phyloP scores from a whole-genome alignment of 2,329 filamentous ascomycete species.

The Hymenoscyphus linearis region DNA sequence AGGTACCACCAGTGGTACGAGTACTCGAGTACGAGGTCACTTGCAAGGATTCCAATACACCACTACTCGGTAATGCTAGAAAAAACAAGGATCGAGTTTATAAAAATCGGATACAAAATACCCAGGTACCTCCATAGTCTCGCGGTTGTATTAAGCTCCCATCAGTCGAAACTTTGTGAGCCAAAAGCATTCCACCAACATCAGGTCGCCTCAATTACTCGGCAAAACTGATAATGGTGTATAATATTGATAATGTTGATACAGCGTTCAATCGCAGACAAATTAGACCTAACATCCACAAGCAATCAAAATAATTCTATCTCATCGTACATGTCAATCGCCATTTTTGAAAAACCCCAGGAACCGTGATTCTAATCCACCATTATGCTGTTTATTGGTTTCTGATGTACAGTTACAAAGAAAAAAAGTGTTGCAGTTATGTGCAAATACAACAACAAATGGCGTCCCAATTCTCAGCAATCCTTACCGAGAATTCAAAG shows the following conservation, averaged over 20 bases:
- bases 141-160: too few relatives aligned
- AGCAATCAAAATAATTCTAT: not conserved
- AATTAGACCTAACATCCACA: not conserved
- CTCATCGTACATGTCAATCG: not conserved
- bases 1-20: too few relatives aligned
- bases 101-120: not conserved
- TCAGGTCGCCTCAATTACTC: too few relatives aligned
- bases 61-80: too few relatives aligned
- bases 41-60: not conserved
- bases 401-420: slow-evolving; percentile 27
- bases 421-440: slow-evolving; percentile 19
- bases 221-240: too few relatives aligned
- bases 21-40: too few relatives aligned
- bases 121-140: too few relatives aligned
- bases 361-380: slow-evolving; percentile 15
- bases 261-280: not conserved
- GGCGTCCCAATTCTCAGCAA: slow-evolving; percentile 1
- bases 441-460: slow-evolving; percentile 18
- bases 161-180: too few relatives aligned
- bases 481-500: slow-evolving; percentile 5
- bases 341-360: not conserved
- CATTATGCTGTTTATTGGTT: slow-evolving; percentile 26
- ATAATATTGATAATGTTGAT: too few relatives aligned
- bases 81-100: not conserved
- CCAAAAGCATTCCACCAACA: too few relatives aligned